phyloP scores from a whole-genome alignment of 208 protist genomes.

The Ichthyophonus hoferi region DNA sequence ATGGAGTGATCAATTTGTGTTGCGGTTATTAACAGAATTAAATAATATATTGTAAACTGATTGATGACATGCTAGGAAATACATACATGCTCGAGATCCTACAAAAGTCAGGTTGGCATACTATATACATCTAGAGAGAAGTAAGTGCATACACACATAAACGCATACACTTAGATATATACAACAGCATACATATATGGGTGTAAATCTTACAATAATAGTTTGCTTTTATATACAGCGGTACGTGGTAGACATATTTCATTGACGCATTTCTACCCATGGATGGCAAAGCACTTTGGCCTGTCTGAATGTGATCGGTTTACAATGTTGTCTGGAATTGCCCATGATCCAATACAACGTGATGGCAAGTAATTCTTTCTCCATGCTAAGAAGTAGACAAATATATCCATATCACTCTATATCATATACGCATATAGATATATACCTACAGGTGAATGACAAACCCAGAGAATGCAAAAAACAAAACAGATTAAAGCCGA shows the following conservation, averaged over 20 bases:
- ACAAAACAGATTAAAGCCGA: too few relatives aligned
- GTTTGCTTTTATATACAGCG: background rate
- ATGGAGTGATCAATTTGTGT: too few relatives aligned
- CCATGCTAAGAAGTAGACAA: background rate
- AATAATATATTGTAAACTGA: too few relatives aligned
- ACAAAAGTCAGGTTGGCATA: too few relatives aligned
- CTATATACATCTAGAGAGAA: too few relatives aligned
- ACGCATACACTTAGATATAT: too few relatives aligned
- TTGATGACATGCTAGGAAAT: too few relatives aligned
- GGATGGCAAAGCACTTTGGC: conserved; percentile 55
- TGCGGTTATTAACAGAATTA: too few relatives aligned
- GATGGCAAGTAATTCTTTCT: conserved; percentile 41
- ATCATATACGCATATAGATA: background rate
- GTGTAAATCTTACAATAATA: background rate
- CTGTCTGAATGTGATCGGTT: conserved; percentile 36
- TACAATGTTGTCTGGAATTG: conserved; percentile 63
- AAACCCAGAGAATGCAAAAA: too few relatives aligned
- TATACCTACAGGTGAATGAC: background rate
- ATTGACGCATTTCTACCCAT: conserved; percentile 67
- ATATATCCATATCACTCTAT: background rate
- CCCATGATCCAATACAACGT: conserved; percentile 65
- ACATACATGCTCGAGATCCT: too few relatives aligned
- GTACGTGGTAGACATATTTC: conserved; percentile 50
- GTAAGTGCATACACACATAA: too few relatives aligned
- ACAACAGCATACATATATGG: too few relatives aligned